Evolutionary conservation across 495 filamentous ascomycete species (phyloP).

Genomic region (Lophium mytilinum): DNA sequence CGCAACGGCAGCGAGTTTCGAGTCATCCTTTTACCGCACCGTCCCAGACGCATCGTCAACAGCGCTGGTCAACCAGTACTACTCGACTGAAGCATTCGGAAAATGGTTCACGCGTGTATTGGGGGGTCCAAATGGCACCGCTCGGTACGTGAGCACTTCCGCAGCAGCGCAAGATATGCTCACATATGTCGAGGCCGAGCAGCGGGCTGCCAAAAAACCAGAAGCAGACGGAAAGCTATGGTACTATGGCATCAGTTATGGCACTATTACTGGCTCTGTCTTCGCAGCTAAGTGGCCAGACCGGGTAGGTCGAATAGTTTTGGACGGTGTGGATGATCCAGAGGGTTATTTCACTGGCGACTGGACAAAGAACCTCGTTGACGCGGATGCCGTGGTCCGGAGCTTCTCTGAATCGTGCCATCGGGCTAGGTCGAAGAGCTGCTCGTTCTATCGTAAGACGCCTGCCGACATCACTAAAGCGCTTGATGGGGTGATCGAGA

Average conservation of each 20-base stretch:
- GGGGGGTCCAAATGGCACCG: not conserved
- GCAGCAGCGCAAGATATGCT: not conserved
- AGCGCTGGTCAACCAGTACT: too few relatives aligned
- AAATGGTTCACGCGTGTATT: too few relatives aligned
- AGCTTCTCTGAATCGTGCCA: conserved; percentile 44
- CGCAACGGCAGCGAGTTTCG: not conserved
- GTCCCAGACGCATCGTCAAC: too few relatives aligned
- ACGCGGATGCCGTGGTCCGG: conserved; percentile 44
- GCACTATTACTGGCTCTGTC: not conserved
- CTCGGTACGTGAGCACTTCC: not conserved
- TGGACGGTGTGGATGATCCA: conserved; percentile 19
- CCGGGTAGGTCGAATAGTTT: conserved; percentile 4
- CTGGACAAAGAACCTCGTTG: conserved; percentile 40
- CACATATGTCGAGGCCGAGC: not conserved
- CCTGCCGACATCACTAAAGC: not conserved
- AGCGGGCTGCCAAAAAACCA: not conserved
- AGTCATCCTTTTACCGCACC: too few relatives aligned
- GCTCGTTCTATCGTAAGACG: conserved; percentile 30
- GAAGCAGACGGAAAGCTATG: not conserved
- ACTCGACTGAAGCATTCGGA: too few relatives aligned
- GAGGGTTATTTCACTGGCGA: conserved; percentile 33
- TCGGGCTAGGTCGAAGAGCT: conserved; percentile 33
- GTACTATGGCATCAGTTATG: conserved; percentile 1
- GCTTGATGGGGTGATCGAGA: not conserved
- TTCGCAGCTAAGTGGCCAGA: conserved; percentile 16